Evolutionary conservation across 2,329 filamentous ascomycete species (phyloP), one percentile per base, ranked within the genome.

Genomic region (Hortaea sp.): DNA sequence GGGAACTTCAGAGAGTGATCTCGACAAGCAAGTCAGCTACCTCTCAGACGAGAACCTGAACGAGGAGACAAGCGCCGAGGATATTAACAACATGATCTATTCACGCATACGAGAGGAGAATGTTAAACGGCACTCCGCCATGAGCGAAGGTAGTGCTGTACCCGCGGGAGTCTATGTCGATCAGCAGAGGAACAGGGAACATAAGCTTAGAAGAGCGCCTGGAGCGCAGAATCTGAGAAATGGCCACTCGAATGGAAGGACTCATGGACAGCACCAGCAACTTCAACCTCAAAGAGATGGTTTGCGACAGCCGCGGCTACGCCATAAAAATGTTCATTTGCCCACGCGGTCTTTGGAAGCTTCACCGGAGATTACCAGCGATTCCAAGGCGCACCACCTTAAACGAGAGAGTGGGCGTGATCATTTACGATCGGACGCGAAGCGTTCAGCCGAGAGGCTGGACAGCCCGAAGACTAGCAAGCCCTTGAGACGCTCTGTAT

Each of bases 81-180:
- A 50, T 39, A 31, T 52, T 12, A 54, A 54, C 46, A 52, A 54
- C 39, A 13, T 48, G 13, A 45, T 54, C 2, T 54, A 54, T 45
- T 44, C 46, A 35, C 48, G 48, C 7, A 55, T 53, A 28, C 57
- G 54, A 39, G 53, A 56, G 43, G 55, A 59, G 42, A 61, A 60
- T 41, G 57, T 50, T n/a, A 58, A 59, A 42, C 48, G 57, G 9
- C 57, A 61, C 44, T 57, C 53, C 39, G 48, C 52, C 7, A 51
- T 58, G 31, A 57, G 55, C 38, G 48, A 53, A 35, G 53, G 49
- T n/a, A 54, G 39, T 7, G 38, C 31, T 6, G 41, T 50, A 6
- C 39, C 50, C 5, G 50, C 46, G 6, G 44, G 53, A 20, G 48
- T 61, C 6, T 46, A 45, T 9, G 49, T 53, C 37, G 10, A 12